phyloP scores from a whole-genome alignment of 495 filamentous ascomycete species.

The Evernia prunastri region DNA sequence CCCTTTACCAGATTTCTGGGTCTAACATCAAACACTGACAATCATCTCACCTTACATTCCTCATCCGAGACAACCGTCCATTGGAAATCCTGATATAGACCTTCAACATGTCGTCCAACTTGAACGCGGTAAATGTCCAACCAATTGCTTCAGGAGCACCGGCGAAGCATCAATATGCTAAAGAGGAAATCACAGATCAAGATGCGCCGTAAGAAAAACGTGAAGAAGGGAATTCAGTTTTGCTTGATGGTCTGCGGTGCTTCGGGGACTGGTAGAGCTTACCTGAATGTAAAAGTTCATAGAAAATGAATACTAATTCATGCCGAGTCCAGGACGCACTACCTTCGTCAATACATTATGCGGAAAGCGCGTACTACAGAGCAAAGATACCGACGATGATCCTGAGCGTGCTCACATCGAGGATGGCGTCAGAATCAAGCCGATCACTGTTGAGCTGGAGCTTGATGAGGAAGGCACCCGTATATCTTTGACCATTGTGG shows the following conservation, averaged over 20 bases:
- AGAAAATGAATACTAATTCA: not conserved
- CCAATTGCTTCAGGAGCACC: constrained; percentile 7
- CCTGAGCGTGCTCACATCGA: constrained; percentile 81
- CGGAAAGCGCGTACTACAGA: constrained; percentile 79
- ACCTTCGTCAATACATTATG: constrained; percentile 99
- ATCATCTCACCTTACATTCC: constrained; percentile 14
- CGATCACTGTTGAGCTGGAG: constrained; percentile 93
- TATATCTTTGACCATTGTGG: constrained; percentile 95
- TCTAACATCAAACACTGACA: not conserved
- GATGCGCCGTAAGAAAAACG: constrained; percentile 99
- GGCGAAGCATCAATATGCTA: not conserved
- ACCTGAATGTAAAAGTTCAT: constrained; percentile 4
- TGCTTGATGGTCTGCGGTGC: constrained; percentile 99
- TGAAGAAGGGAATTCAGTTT: constrained; percentile 99
- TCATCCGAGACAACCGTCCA: constrained; percentile 8
- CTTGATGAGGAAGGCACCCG: constrained; percentile 97
- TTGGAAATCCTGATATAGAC: constrained; percentile 14
- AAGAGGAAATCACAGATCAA: constrained; percentile 56
- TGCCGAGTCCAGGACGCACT: constrained; percentile 63
- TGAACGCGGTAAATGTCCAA: constrained; percentile 52
- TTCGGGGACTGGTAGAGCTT: constrained; percentile 82
- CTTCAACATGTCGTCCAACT: constrained; percentile 53
- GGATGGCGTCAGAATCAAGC: constrained; percentile 97
- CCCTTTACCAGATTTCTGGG: constrained; percentile 21
- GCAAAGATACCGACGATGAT: constrained; percentile 75